Base-by-base conservation (phyloP, 148 eudicot species). In the Dianthus caryophyllus region DNA sequence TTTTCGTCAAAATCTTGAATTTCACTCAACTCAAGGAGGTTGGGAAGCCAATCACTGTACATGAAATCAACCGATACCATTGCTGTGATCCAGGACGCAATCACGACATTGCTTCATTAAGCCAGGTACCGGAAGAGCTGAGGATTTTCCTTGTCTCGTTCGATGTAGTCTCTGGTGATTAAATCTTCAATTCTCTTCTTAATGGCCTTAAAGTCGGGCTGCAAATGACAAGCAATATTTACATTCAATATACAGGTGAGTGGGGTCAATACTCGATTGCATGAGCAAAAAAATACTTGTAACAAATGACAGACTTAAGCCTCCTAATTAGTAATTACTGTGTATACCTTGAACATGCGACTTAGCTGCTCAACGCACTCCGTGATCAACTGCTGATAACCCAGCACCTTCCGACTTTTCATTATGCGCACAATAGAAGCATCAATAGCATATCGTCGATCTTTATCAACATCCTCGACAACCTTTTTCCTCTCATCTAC, bases 381-480 rank as follows among this genome's bases (percentile, higher is more conserved):
- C 1, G 77, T 67, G 44, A 74, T 74, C 65, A 80, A 71, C 8
- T 77, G 81, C 30, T 77, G 84, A 61, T 81, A 77, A 7, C 77
- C 75, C 71, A 81, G 44, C 22, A 67, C 78, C 68, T 81, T 77
- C 61, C 78, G 47, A 64, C 81, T 77, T 57, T 81, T 81, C 84
- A 77, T 74, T 49, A 81, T 80, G 22, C 84, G 78, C 2, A 80
- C 80, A 48, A 80, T 70, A 1, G 84, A 77, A 39, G 84, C 80
- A 58, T 81, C 84, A 68, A 81, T 77, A 44, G 84, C 81, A 67
- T 77, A 74, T 46, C 84, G 75, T 36, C 84, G 72, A 68, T 81
- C 84, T 69, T 81, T 81, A 68, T 81, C 84, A 22, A 81, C 84
- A 59, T 81, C 84, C 75, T 81, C 84, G 59, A 81, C 78, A 25